These are phyloP conservation scores for Fusarium duplospermum DNA, from an alignment of 2,329 filamentous ascomycete species.

Conservation along the genomic window DNA sequence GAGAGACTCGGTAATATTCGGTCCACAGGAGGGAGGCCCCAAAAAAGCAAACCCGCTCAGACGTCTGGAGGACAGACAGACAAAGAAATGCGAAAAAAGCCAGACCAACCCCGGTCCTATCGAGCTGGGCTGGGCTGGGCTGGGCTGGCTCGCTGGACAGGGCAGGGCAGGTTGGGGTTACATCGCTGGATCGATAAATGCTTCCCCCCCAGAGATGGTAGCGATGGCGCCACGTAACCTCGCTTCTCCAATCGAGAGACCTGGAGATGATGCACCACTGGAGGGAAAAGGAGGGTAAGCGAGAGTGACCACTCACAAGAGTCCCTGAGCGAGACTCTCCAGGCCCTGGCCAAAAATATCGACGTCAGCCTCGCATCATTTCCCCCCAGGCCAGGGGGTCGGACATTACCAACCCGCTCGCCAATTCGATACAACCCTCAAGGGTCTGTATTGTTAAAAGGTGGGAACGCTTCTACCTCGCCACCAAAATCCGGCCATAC, in stretches of 20 bases:
- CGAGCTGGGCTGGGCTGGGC: background rate
- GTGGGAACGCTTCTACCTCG: too few relatives aligned
- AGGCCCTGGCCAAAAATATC: conserved; percentile 27
- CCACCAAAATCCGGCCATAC: too few relatives aligned
- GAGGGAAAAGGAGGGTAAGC: background rate
- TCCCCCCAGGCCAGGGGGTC: conserved; percentile 28
- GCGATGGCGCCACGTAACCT: conserved; percentile 18
- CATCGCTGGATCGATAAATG: conserved; percentile 30
- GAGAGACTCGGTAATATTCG: conserved; percentile 29
- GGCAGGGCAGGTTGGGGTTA: conserved; percentile 24
- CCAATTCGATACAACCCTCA: conserved; percentile 12
- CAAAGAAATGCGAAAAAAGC: background rate
- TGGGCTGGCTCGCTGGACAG: background rate
- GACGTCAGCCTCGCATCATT: conserved; percentile 38
- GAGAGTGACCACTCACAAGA: conserved; percentile 9
- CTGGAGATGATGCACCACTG: conserved; percentile 8
- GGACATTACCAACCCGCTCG: conserved; percentile 24
- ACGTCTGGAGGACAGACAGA: background rate
- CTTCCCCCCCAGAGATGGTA: conserved; percentile 8
- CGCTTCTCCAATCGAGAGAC: conserved; percentile 29
- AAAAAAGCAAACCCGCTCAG: conserved; percentile 3
- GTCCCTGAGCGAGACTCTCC: conserved; percentile 2
- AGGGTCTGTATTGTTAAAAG: too few relatives aligned
- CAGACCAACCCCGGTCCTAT: background rate
- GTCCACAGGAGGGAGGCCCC: background rate